Percentiles rank a stretch among this genome's conserved stretches.
These are phyloP conservation scores for Paralagenidium karlingii DNA, from an alignment of 352 stramenopile species.

Conservation along the genomic window DNA sequence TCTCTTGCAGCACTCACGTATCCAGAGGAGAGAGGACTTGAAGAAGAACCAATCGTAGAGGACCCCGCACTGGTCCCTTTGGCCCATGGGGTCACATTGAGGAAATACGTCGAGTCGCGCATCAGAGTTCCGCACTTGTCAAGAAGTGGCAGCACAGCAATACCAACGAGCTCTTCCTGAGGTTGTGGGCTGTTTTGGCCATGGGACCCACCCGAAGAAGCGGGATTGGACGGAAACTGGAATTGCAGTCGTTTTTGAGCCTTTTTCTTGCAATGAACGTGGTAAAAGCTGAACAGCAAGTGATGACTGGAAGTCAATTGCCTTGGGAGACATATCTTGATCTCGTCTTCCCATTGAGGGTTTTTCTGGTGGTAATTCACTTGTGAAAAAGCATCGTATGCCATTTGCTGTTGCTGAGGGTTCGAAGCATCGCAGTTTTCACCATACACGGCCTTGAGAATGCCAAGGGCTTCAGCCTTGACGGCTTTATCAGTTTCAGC, in stretches of 20 bases:
- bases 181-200: too few relatives aligned
- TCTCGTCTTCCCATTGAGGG: conserved; percentile 57
- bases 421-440: too few relatives aligned
- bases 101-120: conserved; percentile 22
- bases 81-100: conserved; percentile 30
- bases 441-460: too few relatives aligned
- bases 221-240: too few relatives aligned
- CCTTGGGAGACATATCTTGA: conserved; percentile 57
- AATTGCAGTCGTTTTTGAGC: too few relatives aligned
- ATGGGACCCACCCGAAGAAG: too few relatives aligned
- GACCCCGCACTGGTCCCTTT: too few relatives aligned
- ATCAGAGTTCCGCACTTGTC: conserved; percentile 31
- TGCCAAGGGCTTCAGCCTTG: neutral
- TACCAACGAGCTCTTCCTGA: conserved; percentile 54
- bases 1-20: conserved; percentile 24
- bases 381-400: conserved; percentile 15
- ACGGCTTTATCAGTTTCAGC: too few relatives aligned
- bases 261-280: conserved; percentile 78
- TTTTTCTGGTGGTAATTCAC: conserved; percentile 76
- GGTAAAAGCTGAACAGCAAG: conserved; percentile 63
- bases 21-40: conserved; percentile 13
- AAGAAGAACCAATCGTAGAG: conserved; percentile 8
- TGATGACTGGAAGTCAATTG: conserved; percentile 30
- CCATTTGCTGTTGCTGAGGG: conserved; percentile 13
- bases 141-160: conserved; percentile 31